These are phyloP conservation scores for Cucurbita ficifolia DNA, from an alignment of 306 rosid species.

Conservation along the genomic window DNA sequence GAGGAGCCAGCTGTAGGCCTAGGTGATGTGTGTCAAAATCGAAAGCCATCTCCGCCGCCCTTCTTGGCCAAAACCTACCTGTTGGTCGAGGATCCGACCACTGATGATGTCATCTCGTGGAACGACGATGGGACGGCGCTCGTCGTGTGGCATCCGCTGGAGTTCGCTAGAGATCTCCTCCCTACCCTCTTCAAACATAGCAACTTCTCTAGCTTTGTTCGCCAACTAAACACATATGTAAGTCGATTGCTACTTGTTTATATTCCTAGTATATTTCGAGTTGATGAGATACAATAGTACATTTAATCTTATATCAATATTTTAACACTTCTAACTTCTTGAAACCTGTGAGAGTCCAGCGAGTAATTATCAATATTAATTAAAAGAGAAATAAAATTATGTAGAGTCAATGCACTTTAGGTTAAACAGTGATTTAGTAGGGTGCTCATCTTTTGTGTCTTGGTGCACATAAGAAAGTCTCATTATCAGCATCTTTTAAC, in stretches of 20 bases:
- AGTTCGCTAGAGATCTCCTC: constrained; percentile 83
- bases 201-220: constrained; percentile 94
- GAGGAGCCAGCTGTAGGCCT: not conserved
- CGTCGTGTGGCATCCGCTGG: constrained; percentile 89
- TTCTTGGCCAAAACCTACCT: constrained; percentile 79
- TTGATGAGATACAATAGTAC: no score
- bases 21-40: constrained; percentile 17
- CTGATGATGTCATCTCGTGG: constrained; percentile 60
- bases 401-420: no score
- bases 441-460: no score
- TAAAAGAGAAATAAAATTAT: no score
- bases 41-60: constrained; percentile 62
- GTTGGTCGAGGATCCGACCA: constrained; percentile 66
- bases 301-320: not conserved
- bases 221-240: constrained; percentile 96
- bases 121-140: constrained; percentile 60
- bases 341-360: no score
- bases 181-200: constrained; percentile 93
- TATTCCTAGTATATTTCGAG: no score
- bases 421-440: no score
- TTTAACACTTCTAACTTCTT: no score
- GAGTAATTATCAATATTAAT: no score
- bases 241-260: no score
- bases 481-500: no score
- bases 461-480: no score